Percentiles rank a stretch among this genome's conserved stretches.
Evolutionary conservation across 75 land plant species (phyloP).

Genomic region (Cupressus sempervirens): DNA sequence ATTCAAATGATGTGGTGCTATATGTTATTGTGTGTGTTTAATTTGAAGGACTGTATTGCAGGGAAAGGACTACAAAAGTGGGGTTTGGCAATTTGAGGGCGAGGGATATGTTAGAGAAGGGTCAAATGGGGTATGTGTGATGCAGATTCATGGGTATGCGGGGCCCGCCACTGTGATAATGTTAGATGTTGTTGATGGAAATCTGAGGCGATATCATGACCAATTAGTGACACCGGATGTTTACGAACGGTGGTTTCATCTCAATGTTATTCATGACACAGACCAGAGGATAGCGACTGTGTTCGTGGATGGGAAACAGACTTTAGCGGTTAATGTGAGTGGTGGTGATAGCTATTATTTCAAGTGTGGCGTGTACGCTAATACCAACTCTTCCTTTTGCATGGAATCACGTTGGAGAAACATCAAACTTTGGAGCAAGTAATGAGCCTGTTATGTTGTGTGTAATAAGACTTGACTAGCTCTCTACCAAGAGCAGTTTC

Average conservation of each 20-base stretch:
- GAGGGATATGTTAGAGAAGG: too few relatives aligned
- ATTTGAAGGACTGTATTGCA: neutral
- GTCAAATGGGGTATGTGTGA: too few relatives aligned
- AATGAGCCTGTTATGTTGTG: too few relatives aligned
- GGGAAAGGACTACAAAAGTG: neutral
- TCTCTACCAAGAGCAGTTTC: too few relatives aligned
- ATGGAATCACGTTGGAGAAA: neutral
- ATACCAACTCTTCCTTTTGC: neutral
- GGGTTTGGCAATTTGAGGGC: too few relatives aligned
- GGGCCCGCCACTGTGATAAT: too few relatives aligned
- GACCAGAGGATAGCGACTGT: constrained; percentile 15
- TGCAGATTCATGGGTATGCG: too few relatives aligned
- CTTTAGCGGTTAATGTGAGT: neutral
- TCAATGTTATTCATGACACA: neutral
- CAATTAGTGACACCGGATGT: neutral
- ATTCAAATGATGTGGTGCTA: neutral
- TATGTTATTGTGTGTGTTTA: neutral
- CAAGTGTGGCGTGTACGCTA: neutral
- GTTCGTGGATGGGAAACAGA: constrained; percentile 18
- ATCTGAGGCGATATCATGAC: constrained; percentile 12
- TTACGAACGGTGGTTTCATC: constrained; percentile 6
- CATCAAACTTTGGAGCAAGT: too few relatives aligned
- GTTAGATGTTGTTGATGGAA: constrained; percentile 20
- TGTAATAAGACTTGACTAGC: too few relatives aligned
- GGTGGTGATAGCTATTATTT: constrained; percentile 14